Evolutionary conservation across 768 basidiomycete genomes (phyloP), one percentile per base, ranked within the genome.

Genomic region (Calocybe cyanea): DNA sequence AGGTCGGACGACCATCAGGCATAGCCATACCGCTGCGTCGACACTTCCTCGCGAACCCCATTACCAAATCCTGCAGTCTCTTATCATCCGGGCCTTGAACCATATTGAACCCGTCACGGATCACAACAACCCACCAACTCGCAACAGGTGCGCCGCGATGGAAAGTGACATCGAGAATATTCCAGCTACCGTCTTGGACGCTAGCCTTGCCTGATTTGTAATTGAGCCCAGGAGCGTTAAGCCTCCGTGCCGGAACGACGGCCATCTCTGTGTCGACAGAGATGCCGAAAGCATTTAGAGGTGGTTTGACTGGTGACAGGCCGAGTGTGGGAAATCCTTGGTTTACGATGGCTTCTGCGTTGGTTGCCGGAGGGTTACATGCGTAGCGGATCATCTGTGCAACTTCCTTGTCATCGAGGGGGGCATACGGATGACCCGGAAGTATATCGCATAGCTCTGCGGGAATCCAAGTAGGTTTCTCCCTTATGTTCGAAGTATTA

Each of bases 111-210:
- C 74, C 70, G 14, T 88, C 87, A 18, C 69, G 63, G 17, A 92
- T 70, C 7, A 83, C 73, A 0, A 92, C 57, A 7, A 89, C 78
- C 64, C 79, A 81, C 84, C 86, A 90, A 25, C 69, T 71, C 7
- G 60, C 31, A 14, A 87, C 69, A 1, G 44, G 54, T 0, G 71
- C 83, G 0, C 78, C 79, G 0, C 54, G 57, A 25, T 82, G 78
- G 56, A 92, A 89, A 56, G 81, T 79, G 43, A 85, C 81, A 18
- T 83, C 71, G 25, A 83, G 59, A 42, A 90, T 81, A 50, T 91
- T 91, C 89, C 89, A 92, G 31, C 77, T 75, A 0, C 82, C 90
- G 24, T 83, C 77, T 28, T 56, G 64, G 5, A 80, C 73, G 11
- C 63, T 71, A 2, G 68, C 58, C 18, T 55, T 61, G 1, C 78